These are phyloP conservation scores for Fusarium brachygibbosum DNA, from an alignment of 2,329 filamentous ascomycete genomes.

Conservation along the genomic window DNA sequence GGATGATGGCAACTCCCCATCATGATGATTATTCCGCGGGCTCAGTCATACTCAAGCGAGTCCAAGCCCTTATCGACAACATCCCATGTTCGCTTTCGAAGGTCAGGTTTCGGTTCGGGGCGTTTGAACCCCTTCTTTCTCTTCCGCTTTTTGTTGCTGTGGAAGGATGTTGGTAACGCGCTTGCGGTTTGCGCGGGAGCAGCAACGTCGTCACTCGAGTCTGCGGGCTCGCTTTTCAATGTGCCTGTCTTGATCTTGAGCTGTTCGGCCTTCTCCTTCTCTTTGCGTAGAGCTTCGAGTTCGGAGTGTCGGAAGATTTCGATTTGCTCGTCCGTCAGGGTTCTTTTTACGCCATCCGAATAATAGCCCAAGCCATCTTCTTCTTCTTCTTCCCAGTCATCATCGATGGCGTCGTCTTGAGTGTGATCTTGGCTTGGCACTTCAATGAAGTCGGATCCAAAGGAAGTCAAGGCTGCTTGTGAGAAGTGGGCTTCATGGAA, in stretches of 20 bases:
- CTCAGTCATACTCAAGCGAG: slow-evolving; percentile 69
- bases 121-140: slow-evolving; percentile 58
- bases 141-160: slow-evolving; percentile 48
- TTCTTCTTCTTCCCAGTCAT: slow-evolving; percentile 66
- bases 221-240: slow-evolving; percentile 36
- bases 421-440: slow-evolving; percentile 48
- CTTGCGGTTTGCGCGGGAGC: slow-evolving; percentile 22
- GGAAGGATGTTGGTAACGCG: slow-evolving; percentile 23
- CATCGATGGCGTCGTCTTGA: slow-evolving; percentile 50
- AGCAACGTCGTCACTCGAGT: slow-evolving; percentile 21
- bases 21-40: neutral
- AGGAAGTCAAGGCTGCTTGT: slow-evolving; percentile 59
- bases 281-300: slow-evolving; percentile 76
- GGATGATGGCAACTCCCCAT: neutral
- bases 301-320: slow-evolving; percentile 92
- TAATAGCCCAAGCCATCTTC: slow-evolving; percentile 86
- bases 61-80: slow-evolving; percentile 72
- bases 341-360: slow-evolving; percentile 86
- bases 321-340: slow-evolving; percentile 91
- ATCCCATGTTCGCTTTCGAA: slow-evolving; percentile 77
- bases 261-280: slow-evolving; percentile 62
- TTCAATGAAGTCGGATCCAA: slow-evolving; percentile 61
- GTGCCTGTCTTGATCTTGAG: slow-evolving; percentile 3
- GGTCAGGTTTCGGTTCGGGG: slow-evolving; percentile 68
- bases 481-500: slow-evolving; percentile 75